Base-by-base conservation (phyloP, 2,329 filamentous ascomycete species). In the Elsinoe perseae region DNA sequence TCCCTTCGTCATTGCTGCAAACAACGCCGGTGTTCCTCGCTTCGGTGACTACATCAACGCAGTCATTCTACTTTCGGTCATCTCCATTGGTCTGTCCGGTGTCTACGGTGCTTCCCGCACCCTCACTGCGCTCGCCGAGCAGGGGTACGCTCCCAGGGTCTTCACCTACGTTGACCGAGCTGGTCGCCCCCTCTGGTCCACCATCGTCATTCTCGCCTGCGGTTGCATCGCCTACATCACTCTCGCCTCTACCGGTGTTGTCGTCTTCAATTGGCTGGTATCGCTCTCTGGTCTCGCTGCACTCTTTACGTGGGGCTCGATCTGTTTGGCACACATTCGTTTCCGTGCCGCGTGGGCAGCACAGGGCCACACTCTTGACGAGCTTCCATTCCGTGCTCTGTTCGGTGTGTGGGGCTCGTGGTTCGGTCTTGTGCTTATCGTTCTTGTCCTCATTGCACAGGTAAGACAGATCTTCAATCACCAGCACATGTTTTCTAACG, bases 261-360 rank as follows among this genome's bases (percentile, higher is more conserved):
- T 62, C 3, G 71, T 74, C 14, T 74, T 74, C 61, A 67, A 65
- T 55, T 74, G 73, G 70, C 57, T 89, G 58, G 81, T 88, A 64
- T 87, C 86, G 63, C 73, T 87, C 0, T 81, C 77, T 4, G 85
- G 85, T 3, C 83, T 87, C 1, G 83, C 82, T 34, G 86, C 84
- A 0, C 88, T 88, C 64, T 67, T 88, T 1, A 85, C 87, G 40
- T 89, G 85, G 85, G 85, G 76, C 1, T 77, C 77, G 34, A 89
- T 89, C 63, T 83, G 78, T 23, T 80, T 86, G 63, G 86, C 81
- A 2, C 85, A 89, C 64, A 83, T 89, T 59, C 82, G 84, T 21
- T 88, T 89, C 68, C 82, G 85, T 30, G 68, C 75, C 8, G 85
- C 83, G 0, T 85, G 82, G 82, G 64, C 68, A 8, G 70, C 68